A percentile compares a stretch with the other conserved stretches of the same genome.
Evolutionary conservation across 2,329 filamentous ascomycete genomes (phyloP).

Genomic region (Blumeria hordei): DNA sequence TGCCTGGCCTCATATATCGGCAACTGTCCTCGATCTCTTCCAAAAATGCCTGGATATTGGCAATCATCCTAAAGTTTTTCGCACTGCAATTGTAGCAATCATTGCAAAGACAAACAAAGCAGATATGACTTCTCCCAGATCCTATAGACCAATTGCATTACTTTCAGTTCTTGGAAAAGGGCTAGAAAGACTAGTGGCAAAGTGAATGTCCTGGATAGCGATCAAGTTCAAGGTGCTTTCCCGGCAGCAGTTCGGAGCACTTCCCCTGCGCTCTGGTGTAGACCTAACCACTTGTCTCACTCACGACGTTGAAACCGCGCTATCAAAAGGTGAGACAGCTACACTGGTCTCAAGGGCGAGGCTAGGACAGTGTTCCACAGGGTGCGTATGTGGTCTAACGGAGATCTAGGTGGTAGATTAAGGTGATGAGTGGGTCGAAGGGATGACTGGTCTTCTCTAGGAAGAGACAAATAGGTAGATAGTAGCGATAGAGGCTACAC

Average conservation of each 20-base stretch:
- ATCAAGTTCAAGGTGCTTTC: neutral
- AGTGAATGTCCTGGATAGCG: neutral
- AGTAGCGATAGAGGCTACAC: too few species aligned
- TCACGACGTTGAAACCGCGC: neutral
- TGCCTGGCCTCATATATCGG: neutral
- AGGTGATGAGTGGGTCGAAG: too few species aligned
- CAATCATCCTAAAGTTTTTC: neutral
- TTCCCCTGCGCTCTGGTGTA: neutral
- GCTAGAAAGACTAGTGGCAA: neutral
- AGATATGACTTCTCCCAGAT: neutral
- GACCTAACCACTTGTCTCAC: neutral
- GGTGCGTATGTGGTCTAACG: too few species aligned
- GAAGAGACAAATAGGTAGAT: too few species aligned
- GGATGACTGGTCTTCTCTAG: too few species aligned
- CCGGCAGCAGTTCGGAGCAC: neutral
- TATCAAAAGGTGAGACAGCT: neutral
- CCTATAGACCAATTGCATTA: neutral
- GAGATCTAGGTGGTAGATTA: too few species aligned
- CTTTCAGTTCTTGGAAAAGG: neutral
- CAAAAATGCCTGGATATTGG: neutral
- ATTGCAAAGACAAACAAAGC: neutral
- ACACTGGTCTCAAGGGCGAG: too few species aligned
- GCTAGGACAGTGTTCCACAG: too few species aligned
- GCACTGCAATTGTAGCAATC: neutral
- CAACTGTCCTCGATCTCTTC: neutral